phyloP scores from a whole-genome alignment of 2,329 filamentous ascomycete genomes.

The Nemania abortiva region DNA sequence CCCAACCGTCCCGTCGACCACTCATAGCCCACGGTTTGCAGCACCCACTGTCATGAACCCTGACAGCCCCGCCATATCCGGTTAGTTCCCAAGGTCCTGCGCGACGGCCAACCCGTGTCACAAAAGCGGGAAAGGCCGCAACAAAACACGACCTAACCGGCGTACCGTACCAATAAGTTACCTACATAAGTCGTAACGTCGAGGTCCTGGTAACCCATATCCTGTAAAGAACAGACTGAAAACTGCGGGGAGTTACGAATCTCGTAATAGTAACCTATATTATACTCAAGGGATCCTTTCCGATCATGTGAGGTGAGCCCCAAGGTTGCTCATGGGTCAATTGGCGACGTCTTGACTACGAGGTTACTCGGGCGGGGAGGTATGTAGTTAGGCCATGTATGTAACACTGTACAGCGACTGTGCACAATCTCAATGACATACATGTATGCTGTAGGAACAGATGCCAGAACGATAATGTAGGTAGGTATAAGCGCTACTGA shows the following conservation, averaged over 20 bases:
- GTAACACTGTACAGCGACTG: neutral
- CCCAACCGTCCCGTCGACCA: slow-evolving; percentile 6
- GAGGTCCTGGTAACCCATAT: too few species aligned
- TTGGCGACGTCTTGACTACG: neutral
- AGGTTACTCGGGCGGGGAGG: neutral
- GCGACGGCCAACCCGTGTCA: slow-evolving; percentile 2
- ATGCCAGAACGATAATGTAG: neutral
- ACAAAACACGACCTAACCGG: neutral
- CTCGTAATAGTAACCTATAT: slow-evolving; percentile 5
- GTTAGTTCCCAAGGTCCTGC: slow-evolving; percentile 8
- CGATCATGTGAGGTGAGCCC: slow-evolving; percentile 20
- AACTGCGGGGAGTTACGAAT: neutral
- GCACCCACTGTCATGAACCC: neutral
- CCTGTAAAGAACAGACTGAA: neutral
- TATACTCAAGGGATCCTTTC: slow-evolving; percentile 2
- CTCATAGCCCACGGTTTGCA: slow-evolving; percentile 8
- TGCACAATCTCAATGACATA: neutral
- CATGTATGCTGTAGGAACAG: neutral
- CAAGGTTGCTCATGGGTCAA: neutral
- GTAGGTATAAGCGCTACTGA: slow-evolving; percentile 23
- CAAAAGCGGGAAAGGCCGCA: slow-evolving; percentile 28
- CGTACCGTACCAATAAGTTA: too few species aligned
- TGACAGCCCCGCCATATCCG: neutral
- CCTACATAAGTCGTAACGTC: too few species aligned
- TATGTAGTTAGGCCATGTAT: neutral